phyloP scores from a whole-genome alignment of 2,329 filamentous ascomycete genomes.

The Cucurbitaria berberidis region DNA sequence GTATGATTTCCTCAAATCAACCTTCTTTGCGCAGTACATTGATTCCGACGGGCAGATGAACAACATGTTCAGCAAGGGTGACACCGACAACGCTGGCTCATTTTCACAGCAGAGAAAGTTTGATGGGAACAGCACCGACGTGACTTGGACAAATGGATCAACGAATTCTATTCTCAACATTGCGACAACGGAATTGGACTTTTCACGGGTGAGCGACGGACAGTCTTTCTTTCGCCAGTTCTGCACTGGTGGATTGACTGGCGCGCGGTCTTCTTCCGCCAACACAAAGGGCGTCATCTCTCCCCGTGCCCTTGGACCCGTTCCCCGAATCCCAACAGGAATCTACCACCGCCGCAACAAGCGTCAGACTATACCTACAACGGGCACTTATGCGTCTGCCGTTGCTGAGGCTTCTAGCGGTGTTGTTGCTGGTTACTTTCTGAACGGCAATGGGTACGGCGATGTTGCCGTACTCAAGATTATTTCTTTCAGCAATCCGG shows the following conservation, averaged over 20 bases:
- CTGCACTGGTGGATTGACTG: slow-evolving; percentile 23
- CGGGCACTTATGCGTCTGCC: slow-evolving; percentile 14
- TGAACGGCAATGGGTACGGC: slow-evolving; percentile 41
- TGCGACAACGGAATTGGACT: slow-evolving; percentile 26
- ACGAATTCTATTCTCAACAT: slow-evolving; percentile 18
- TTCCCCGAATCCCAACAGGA: slow-evolving; percentile 30
- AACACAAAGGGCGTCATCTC: slow-evolving; percentile 11
- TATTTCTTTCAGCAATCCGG: slow-evolving; percentile 43
- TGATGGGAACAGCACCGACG: slow-evolving; percentile 29
- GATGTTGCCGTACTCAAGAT: slow-evolving; percentile 53
- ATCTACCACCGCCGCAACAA: slow-evolving; percentile 25
- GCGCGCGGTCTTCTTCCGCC: slow-evolving; percentile 1
- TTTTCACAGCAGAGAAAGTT: slow-evolving; percentile 26
- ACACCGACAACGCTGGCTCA: slow-evolving; percentile 22
- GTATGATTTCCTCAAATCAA: slow-evolving; percentile 29
- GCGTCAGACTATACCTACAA: slow-evolving; percentile 19
- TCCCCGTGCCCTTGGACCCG: slow-evolving; percentile 13
- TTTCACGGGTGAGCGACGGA: slow-evolving; percentile 42
- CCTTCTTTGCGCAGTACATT: slow-evolving; percentile 25
- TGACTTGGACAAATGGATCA: slow-evolving; percentile 44
- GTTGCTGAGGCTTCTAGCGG: slow-evolving; percentile 23
- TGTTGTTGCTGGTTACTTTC: slow-evolving; percentile 53
- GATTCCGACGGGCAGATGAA: slow-evolving; percentile 32
- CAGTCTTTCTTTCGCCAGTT: slow-evolving; percentile 48
- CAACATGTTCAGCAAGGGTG: slow-evolving; percentile 29